phyloP scores from a whole-genome alignment of 2,329 filamentous ascomycete genomes.

The Fonsecaea erecta region DNA sequence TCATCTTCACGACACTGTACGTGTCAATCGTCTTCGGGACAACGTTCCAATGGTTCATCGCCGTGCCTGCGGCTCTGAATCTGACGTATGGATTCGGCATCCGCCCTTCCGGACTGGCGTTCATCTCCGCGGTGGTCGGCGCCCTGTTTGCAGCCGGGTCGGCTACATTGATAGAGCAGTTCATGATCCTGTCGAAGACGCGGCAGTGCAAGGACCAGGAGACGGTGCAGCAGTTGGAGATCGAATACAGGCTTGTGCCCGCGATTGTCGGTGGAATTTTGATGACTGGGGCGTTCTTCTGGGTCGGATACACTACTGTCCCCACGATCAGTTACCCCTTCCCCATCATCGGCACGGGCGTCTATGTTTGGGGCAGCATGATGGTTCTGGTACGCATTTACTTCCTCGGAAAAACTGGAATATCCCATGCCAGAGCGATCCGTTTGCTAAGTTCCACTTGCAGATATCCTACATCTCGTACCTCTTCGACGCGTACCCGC shows the following conservation, averaged over 20 bases:
- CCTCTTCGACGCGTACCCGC: background rate
- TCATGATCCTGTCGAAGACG: background rate
- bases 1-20: background rate
- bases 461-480: slow-evolving; percentile 2
- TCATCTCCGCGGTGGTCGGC: background rate
- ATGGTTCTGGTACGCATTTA: background rate
- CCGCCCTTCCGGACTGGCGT: background rate
- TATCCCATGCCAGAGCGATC: background rate
- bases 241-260: background rate
- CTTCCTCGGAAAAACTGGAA: background rate
- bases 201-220: slow-evolving; percentile 1
- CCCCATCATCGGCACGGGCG: background rate
- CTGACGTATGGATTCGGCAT: background rate
- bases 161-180: background rate
- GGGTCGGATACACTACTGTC: background rate
- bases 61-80: background rate
- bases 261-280: background rate
- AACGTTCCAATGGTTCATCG: background rate
- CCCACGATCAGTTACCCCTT: background rate
- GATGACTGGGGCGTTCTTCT: background rate
- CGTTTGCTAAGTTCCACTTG: no score
- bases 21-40: background rate
- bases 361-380: background rate
- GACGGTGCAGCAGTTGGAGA: slow-evolving; percentile 1
- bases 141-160: background rate